Base-by-base conservation (phyloP, 1,139 yeast genomes). In the Saccharomyces uvarum region DNA sequence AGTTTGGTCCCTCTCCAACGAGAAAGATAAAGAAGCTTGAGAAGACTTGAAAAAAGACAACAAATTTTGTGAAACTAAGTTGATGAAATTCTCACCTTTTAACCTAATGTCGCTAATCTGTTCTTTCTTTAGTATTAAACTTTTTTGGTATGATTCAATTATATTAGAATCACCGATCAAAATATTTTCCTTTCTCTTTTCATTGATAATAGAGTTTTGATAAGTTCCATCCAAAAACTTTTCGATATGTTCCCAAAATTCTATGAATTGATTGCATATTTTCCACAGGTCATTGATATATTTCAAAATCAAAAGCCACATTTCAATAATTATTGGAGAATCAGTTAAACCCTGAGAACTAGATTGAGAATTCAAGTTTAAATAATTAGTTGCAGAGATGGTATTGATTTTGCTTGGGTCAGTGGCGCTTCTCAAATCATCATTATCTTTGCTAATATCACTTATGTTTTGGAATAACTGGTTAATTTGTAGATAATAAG, bases 241-340 rank as follows among this genome's bases (percentile, higher is more conserved):
- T 52, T 71, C 70, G 52, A 78, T 75, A 55, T 73, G 73, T 50
- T 71, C 72, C 82, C 83, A 79, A 57, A 79, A 75, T 51, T 70
- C 69, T 24, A 74, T 70, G 48, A 78, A 77, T 32, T 71, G 68
- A 11, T 59, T 57, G 8, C 64, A 57, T 2, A 65, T 53, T 7
- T 61, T 63, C 13, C 71, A 64, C 51, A 78, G 65, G 53, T 73
- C 75, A 26, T 75, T 78, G n/a, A 80, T 67, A 14, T 80, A 71
- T 57, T 75, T 77, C 57, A 75, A 70, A 47, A 80, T 70, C 55
- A 73, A 70, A 59, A 72, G 67, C 88, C 83, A 84, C 80, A 76
- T 80, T 64, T 75, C 81, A 28, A 74, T 75, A 53, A 76, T 73
- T 50, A 76, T 76, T 6, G 79, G 73, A 11, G 77, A 68, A 61